Conservation (phyloP, 129 eudicot genomes). For the Oenanthe sinensis region DNA sequence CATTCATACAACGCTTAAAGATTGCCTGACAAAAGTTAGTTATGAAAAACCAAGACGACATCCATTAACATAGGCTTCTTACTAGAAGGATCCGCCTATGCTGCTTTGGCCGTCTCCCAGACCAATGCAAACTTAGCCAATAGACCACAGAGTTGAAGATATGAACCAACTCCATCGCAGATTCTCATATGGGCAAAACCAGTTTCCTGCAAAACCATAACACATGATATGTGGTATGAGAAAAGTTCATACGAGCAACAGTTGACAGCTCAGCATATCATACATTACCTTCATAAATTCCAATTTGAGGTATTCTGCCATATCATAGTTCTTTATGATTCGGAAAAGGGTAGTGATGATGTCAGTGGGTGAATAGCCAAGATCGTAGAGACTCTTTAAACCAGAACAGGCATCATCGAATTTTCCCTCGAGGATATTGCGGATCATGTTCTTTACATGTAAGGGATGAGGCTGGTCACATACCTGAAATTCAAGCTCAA, state of each 20-base stretch:
- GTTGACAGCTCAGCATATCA: not conserved
- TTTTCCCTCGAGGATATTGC: conserved; percentile 78
- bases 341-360: conserved; percentile 95
- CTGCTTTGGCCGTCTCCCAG: conserved; percentile 76
- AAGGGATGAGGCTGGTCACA: conserved; percentile 99
- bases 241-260: not conserved
- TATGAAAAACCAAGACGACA: not conserved
- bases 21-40: not conserved
- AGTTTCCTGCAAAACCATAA: conserved; percentile 53
- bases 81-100: conserved; percentile 18
- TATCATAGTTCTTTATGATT: conserved; percentile 86
- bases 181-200: conserved; percentile 99
- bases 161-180: conserved; percentile 96
- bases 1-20: not conserved
- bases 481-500: conserved; percentile 39
- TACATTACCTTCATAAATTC: conserved; percentile 89
- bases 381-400: conserved; percentile 77
- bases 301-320: conserved; percentile 88
- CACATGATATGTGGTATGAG: not conserved
- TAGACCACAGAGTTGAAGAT: conserved; percentile 89
- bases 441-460: conserved; percentile 89
- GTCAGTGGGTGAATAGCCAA: conserved; percentile 98
- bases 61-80: conserved; percentile 2
- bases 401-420: conserved; percentile 96
- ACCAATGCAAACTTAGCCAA: conserved; percentile 77